These are phyloP conservation scores for Hygrocybe punicea DNA, from an alignment of 768 basidiomycete species.

Conservation along the genomic window DNA sequence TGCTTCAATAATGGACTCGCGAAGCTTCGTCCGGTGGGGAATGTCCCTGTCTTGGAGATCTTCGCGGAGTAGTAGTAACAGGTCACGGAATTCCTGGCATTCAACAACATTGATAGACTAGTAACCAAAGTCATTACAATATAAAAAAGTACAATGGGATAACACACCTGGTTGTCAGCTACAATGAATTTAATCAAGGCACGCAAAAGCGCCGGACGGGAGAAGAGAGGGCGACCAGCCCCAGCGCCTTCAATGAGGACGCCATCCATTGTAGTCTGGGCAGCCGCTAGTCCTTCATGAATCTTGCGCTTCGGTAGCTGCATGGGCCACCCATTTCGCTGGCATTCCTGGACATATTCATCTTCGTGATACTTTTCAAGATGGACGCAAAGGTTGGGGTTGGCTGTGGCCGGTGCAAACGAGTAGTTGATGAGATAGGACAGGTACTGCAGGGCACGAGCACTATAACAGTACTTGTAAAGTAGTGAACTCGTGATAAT, in stretches of 20 bases:
- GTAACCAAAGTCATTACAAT: neutral
- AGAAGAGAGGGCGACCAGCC: neutral
- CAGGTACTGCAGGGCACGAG: neutral
- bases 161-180: slow-evolving; percentile 6
- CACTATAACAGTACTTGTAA: neutral
- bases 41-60: slow-evolving; percentile 24
- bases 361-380: slow-evolving; percentile 5
- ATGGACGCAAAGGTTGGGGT: slow-evolving; percentile 2
- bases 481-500: neutral
- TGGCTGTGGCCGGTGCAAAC: slow-evolving; percentile 2
- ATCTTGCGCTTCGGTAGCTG: slow-evolving; percentile 1
- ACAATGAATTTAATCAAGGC: slow-evolving; percentile 6
- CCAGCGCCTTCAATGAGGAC: neutral
- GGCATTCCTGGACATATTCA: neutral
- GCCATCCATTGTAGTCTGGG: slow-evolving; percentile 1
- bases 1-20: slow-evolving; percentile 17
- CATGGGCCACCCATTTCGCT: neutral
- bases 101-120: slow-evolving; percentile 30
- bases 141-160: neutral
- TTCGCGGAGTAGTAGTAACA: slow-evolving; percentile 22
- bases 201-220: neutral
- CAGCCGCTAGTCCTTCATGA: neutral
- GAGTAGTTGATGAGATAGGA: neutral
- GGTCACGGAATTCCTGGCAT: slow-evolving; percentile 22
- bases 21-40: slow-evolving; percentile 23